Evolutionary conservation across 192 early-diverging fungal species (phyloP).

Genomic region (Backusella morwellensis): DNA sequence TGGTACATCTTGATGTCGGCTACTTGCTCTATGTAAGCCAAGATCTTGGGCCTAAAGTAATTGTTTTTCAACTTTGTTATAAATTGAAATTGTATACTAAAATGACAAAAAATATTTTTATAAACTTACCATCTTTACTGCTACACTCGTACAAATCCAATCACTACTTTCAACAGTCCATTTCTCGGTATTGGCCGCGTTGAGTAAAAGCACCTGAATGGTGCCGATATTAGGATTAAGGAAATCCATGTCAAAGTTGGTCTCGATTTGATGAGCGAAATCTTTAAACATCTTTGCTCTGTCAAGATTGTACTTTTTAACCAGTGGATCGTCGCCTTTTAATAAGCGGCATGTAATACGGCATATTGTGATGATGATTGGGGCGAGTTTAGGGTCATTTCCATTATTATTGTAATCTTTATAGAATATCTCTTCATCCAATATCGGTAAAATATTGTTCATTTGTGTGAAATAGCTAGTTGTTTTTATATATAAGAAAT

Average conservation of each 20-base stretch:
- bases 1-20: not conserved
- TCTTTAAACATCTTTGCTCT: slow-evolving; percentile 1
- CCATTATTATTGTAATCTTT: not conserved
- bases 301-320: slow-evolving; percentile 5
- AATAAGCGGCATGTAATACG: slow-evolving; percentile 16
- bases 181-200: not conserved
- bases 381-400: not conserved
- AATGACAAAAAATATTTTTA: not conserved
- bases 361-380: not conserved
- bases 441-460: slow-evolving; percentile 3
- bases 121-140: slow-evolving; percentile 28
- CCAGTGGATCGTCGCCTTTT: slow-evolving; percentile 3
- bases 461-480: not conserved
- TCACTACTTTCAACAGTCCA: slow-evolving; percentile 22
- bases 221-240: slow-evolving; percentile 21
- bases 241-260: slow-evolving; percentile 20
- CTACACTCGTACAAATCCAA: slow-evolving; percentile 32
- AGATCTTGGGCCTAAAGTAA: slow-evolving; percentile 28
- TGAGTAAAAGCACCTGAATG: slow-evolving; percentile 28
- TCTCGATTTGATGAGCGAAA: not conserved
- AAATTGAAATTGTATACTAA: not conserved
- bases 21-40: slow-evolving; percentile 33
- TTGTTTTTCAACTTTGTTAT: no score
- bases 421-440: slow-evolving; percentile 7
- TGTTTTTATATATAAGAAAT: no score